A percentile compares a stretch with the other conserved stretches of the same genome.
Evolutionary conservation across 2,329 filamentous ascomycete genomes (phyloP).

Genomic region (Nothophaeocryptopus gaeumannii): DNA sequence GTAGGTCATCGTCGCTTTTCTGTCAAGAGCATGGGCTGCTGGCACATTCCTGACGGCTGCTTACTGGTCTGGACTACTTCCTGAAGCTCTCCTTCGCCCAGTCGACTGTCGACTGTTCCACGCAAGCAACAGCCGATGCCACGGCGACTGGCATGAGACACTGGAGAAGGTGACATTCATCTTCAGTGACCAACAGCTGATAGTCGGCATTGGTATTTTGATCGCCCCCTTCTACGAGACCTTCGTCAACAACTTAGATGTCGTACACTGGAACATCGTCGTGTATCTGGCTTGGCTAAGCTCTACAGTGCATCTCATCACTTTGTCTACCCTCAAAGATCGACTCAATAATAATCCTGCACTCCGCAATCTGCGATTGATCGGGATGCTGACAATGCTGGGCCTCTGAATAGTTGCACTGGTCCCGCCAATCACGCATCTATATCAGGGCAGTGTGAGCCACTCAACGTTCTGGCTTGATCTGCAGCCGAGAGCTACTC

Average conservation of each 20-base stretch:
- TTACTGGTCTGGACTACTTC: conserved; percentile 9
- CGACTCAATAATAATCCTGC: neutral
- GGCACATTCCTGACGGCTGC: neutral
- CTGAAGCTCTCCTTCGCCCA: neutral
- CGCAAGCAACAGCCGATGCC: conserved; percentile 1
- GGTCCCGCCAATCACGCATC: conserved; percentile 2
- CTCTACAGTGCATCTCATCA: conserved; percentile 19
- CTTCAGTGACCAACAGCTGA: conserved; percentile 21
- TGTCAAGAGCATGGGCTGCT: conserved; percentile 1
- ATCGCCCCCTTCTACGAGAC: conserved; percentile 13
- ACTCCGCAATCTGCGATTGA: conserved; percentile 7
- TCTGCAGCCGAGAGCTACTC: too few species aligned
- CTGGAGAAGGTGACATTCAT: conserved; percentile 1
- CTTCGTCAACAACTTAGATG: neutral
- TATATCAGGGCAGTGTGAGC: too few species aligned
- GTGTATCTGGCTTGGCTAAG: conserved; percentile 20
- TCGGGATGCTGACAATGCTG: conserved; percentile 10
- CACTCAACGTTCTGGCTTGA: too few species aligned
- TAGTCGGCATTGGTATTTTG: conserved; percentile 15
- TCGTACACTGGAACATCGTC: conserved; percentile 16
- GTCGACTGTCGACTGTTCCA: neutral
- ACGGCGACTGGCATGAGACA: neutral
- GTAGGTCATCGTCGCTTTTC: conserved; percentile 5
- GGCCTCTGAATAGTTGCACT: conserved; percentile 5
- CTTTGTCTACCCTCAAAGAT: conserved; percentile 13